Base-by-base conservation (phyloP, 2,329 filamentous ascomycete species). In the Hymenoscyphus scutula region DNA sequence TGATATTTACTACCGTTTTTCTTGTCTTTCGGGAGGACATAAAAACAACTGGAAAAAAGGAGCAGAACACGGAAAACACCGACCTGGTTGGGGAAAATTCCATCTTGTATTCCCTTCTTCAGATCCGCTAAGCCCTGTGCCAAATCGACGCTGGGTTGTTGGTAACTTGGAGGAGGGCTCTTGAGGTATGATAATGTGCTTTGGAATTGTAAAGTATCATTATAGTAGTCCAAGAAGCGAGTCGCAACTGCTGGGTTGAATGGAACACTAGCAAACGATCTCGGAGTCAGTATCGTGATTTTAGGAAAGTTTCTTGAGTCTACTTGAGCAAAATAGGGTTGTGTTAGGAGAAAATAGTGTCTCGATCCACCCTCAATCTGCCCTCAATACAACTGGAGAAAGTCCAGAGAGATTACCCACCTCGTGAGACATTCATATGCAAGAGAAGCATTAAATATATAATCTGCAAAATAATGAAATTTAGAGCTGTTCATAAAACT, bases 131-230 rank as follows among this genome's bases (percentile, higher is more conserved):
- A 70, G 0, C 74, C 76, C 5, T 66, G 77, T 11, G 80, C 61
- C 13, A 85, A 74, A 65, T 86, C 83, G 7, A 79, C 75, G 1
- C 75, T 68, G 0, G 80, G 77, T 59, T 82, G 76, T 54, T 75
- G 74, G 70, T 85, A 86, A 5, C 75, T 76, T 19, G 75, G 59
- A 0, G 84, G 84, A 1, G 84, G 84, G 54, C 79, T 72, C 61
- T 80, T 81, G 29, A 84, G 75, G 58, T 72, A 70, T 13, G 65
- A 58, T 17, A 71, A 62, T 2, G 70, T 72, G 19, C 58, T 66
- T 55, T 72, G 70, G 54, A 72, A 72, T 59, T 72, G 63, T 6
- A 82, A 58, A 0, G 77, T 80, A 17, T 77, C 73, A 63, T 79
- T 79, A 61, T 76, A 77, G 61, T 82, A 81, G 10, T 76, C 63